Conservation (phyloP, 129 eudicot genomes). For the Lactuca sativa region DNA sequence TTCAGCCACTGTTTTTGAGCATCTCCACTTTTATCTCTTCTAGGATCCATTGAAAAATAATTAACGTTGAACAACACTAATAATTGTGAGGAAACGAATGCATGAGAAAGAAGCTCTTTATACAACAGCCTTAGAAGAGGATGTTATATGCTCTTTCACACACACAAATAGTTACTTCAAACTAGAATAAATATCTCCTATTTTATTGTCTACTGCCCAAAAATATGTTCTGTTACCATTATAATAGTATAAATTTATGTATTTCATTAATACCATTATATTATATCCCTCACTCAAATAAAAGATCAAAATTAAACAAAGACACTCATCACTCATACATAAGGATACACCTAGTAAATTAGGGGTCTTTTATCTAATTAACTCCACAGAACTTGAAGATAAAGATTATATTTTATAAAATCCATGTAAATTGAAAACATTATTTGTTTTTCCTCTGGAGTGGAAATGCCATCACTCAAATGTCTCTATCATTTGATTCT, state of each 20-base stretch:
- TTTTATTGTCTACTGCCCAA: neutral
- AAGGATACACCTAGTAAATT: no score
- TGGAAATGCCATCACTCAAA: neutral
- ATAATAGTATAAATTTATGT: no score
- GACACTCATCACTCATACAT: no score
- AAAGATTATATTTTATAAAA: neutral
- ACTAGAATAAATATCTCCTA: neutral
- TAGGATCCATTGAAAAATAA: slow-evolving; percentile 22
- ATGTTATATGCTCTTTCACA: slow-evolving; percentile 5
- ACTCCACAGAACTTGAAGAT: neutral
- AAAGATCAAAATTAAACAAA: no score
- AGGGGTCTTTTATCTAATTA: neutral
- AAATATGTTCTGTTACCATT: neutral
- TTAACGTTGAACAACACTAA: neutral
- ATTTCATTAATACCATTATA: no score
- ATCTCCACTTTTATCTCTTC: slow-evolving; percentile 17
- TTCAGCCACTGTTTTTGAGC: slow-evolving; percentile 48
- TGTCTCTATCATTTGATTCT: slow-evolving; percentile 52
- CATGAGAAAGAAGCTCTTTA: slow-evolving; percentile 16
- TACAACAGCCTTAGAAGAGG: slow-evolving; percentile 6
- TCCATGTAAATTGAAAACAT: neutral
- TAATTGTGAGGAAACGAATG: neutral
- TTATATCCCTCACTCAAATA: no score
- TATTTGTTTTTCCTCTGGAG: neutral
- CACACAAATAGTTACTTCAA: neutral